Percentiles rank a stretch among this genome's conserved stretches.
phyloP scores from a whole-genome alignment of 495 filamentous ascomycete species.

The Penicillium malachiteum region DNA sequence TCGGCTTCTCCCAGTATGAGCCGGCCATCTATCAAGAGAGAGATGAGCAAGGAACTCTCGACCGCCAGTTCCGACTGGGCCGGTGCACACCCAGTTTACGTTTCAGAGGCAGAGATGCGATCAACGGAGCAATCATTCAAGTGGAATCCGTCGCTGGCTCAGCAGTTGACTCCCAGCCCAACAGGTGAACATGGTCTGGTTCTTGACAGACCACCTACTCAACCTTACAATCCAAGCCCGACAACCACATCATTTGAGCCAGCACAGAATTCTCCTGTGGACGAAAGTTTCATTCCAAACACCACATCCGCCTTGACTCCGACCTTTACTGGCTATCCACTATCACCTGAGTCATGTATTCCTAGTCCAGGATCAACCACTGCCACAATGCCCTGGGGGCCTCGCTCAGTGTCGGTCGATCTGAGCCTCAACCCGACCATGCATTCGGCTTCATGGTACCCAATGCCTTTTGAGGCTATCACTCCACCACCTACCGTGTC shows the following conservation, averaged over 20 bases:
- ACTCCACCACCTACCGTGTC: constrained; percentile 26
- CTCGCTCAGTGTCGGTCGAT: constrained; percentile 28
- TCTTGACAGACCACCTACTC: constrained; percentile 15
- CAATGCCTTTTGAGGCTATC: constrained; percentile 32
- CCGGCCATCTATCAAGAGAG: constrained; percentile 4
- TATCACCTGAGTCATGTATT: constrained; percentile 27
- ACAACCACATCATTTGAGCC: constrained; percentile 33
- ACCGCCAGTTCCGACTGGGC: constrained; percentile 14
- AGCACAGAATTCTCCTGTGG: constrained; percentile 28
- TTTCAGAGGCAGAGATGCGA: constrained; percentile 13
- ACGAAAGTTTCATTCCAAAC: constrained; percentile 17
- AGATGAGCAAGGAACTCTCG: not conserved
- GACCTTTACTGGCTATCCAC: constrained; percentile 25
- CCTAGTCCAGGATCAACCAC: constrained; percentile 21
- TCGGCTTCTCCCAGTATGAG: constrained; percentile 21
- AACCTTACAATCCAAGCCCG: constrained; percentile 16
- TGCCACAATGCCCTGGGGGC: constrained; percentile 17
- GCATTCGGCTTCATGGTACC: constrained; percentile 33
- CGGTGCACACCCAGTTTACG: constrained; percentile 12
- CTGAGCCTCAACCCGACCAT: constrained; percentile 18
- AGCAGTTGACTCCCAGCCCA: constrained; percentile 29
- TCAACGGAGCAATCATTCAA: constrained; percentile 10
- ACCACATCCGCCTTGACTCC: constrained; percentile 25
- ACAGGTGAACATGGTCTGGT: constrained; percentile 25
- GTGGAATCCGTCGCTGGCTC: constrained; percentile 26